Percentiles rank a stretch among this genome's conserved stretches.
Conservation (phyloP, 2,329 filamentous ascomycete genomes). For the Fusarium oligoseptatum region DNA sequence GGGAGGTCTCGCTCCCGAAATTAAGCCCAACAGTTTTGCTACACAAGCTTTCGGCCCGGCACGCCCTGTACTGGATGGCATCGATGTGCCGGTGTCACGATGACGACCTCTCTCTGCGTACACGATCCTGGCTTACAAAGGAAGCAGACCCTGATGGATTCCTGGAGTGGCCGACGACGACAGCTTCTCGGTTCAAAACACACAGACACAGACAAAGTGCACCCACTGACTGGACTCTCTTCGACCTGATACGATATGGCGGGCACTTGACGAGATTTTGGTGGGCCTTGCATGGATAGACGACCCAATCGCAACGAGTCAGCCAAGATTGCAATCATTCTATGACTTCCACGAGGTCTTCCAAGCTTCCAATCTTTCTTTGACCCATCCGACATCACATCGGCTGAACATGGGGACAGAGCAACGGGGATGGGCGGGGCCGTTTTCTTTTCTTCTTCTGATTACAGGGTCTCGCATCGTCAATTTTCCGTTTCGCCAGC, state of each 20-base stretch:
- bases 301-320: slow-evolving; percentile 24
- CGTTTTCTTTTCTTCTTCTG: slow-evolving; percentile 13
- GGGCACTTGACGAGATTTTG: slow-evolving; percentile 32
- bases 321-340: slow-evolving; percentile 31
- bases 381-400: slow-evolving; percentile 11
- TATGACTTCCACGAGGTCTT: slow-evolving; percentile 34
- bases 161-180: slow-evolving; percentile 2
- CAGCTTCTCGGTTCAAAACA: slow-evolving; percentile 1
- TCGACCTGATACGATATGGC: slow-evolving; percentile 30
- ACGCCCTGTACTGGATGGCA: background rate
- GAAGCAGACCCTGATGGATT: slow-evolving; percentile 3
- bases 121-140: background rate
- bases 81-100: slow-evolving; percentile 11
- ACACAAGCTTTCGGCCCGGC: slow-evolving; percentile 11
- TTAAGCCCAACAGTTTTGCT: background rate
- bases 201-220: slow-evolving; percentile 1
- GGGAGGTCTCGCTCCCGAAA: slow-evolving; percentile 1
- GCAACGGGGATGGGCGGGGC: slow-evolving; percentile 11
- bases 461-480: slow-evolving; percentile 18
- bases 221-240: slow-evolving; percentile 1
- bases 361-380: slow-evolving; percentile 43
- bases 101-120: slow-evolving; percentile 3
- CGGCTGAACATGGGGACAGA: slow-evolving; percentile 3
- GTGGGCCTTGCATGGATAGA: slow-evolving; percentile 19
- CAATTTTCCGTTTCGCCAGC: slow-evolving; percentile 9